phyloP scores from a whole-genome alignment of 495 filamentous ascomycete genomes.

The Penicillium steckii region DNA sequence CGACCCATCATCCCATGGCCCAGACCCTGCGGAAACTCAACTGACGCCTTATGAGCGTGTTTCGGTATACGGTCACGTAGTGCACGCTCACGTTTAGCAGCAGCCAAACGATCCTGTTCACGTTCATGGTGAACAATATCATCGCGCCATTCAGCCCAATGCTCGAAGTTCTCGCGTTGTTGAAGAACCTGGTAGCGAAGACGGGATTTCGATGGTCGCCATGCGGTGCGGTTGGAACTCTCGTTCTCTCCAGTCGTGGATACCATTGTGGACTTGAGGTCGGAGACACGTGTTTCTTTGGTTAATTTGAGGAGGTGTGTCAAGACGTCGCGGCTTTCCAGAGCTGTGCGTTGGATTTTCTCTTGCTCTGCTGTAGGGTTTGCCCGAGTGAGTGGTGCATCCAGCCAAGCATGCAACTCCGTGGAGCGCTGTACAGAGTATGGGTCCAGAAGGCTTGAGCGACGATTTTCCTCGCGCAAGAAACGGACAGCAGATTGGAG shows the following conservation, averaged over 20 bases:
- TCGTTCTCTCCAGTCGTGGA: conserved; percentile 12
- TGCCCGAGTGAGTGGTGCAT: conserved; percentile 57
- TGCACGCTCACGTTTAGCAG: conserved; percentile 35
- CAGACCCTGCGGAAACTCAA: conserved; percentile 34
- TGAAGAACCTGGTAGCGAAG: conserved; percentile 58
- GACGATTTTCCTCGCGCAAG: conserved; percentile 74
- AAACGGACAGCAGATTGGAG: conserved; percentile 77
- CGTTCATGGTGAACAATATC: conserved; percentile 49
- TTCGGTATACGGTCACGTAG: conserved; percentile 24
- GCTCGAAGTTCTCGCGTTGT: conserved; percentile 60
- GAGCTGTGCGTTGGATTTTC: conserved; percentile 55
- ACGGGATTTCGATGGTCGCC: conserved; percentile 59
- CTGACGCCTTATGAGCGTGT: conserved; percentile 31
- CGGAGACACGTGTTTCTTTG: conserved; percentile 55
- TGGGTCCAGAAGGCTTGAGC: conserved; percentile 61
- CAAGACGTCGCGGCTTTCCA: conserved; percentile 70
- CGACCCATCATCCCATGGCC: conserved; percentile 48
- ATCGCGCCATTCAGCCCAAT: conserved; percentile 60
- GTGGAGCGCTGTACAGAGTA: conserved; percentile 54
- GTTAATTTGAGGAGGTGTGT: conserved; percentile 69
- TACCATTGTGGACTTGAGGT: conserved; percentile 47
- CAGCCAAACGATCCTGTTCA: conserved; percentile 41
- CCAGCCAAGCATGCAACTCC: conserved; percentile 56
- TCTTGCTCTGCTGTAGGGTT: conserved; percentile 50
- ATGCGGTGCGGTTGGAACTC: conserved; percentile 53